Base-by-base conservation (phyloP, 2,329 filamentous ascomycete genomes). In the Fusarium nelsonii region DNA sequence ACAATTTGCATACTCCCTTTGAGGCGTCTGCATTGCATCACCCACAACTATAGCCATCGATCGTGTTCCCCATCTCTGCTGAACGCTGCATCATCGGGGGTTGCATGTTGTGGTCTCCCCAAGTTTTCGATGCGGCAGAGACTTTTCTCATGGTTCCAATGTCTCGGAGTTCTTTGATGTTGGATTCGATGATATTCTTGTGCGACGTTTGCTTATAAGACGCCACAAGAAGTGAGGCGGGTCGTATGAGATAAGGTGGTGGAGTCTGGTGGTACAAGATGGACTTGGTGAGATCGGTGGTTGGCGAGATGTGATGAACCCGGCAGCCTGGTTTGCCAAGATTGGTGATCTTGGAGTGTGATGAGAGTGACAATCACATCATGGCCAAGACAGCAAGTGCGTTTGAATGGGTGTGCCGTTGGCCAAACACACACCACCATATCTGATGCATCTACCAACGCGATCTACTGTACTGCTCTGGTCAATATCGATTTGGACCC, bases 161-260 rank as follows among this genome's bases (percentile, higher is more conserved):
- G 69, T 74, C 70, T 74, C 72, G 69, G 72, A 28, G 18, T 46
- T 74, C 70, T 72, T 71, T 64, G 63, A 23, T 23, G 36, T 33
- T 65, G 53, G 56, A 60, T 54, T 40, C 23, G 32, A 65, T 65
- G 40, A 15, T 16, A 32, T 26, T n/a, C 43, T 23, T 44, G 62
- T 65, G 33, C 10, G 11, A 65, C 61, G 8, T 37, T 32, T 45
- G 23, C 45, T 70, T 54, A 60, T 65, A 67, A 53, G 67, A 57
- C 66, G 66, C 66, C 66, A 69, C 62, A 39, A 39, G 41, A 36
- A 41, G n/a, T 28, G 48, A 49, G 44, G 46, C 57, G 41, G 33
- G 45, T 53, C 54, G 65, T 57, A 59, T 34, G 34, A 18, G 44
- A 26, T 39, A 23, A 14, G 18, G 11, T 65, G 23, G 34, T 66